Percentiles rank a stretch among this genome's conserved stretches.
These are phyloP conservation scores for Deinandra increscens DNA, from an alignment of 129 eudicot genomes.

Conservation along the genomic window DNA sequence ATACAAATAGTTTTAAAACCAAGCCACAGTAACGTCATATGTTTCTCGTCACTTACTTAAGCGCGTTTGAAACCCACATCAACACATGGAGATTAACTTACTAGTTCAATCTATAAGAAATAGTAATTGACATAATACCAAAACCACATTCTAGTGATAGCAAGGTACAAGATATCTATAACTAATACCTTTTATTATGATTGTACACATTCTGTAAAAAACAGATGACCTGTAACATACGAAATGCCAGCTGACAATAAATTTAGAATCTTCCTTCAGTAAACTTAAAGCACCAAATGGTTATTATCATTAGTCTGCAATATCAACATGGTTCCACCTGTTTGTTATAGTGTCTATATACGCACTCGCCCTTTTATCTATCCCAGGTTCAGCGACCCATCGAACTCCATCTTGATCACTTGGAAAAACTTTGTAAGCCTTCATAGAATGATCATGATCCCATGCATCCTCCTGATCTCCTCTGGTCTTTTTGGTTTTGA, in stretches of 20 bases:
- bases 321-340: slow-evolving; percentile 40
- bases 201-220: not conserved
- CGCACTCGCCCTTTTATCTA: slow-evolving; percentile 36
- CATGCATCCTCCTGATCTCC: slow-evolving; percentile 19
- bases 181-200: slow-evolving; percentile 3
- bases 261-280: not conserved
- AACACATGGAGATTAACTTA: too few species aligned
- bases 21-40: too few species aligned
- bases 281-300: not conserved
- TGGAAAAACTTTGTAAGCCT: slow-evolving; percentile 30
- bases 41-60: too few species aligned
- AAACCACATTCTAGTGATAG: not conserved
- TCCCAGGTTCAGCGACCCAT: slow-evolving; percentile 43
- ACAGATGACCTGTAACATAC: not conserved
- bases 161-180: not conserved
- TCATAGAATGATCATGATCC: slow-evolving; percentile 16
- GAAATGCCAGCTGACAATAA: slow-evolving; percentile 4
- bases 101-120: not conserved
- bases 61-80: too few species aligned
- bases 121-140: not conserved
- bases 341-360: slow-evolving; percentile 28
- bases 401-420: slow-evolving; percentile 44
- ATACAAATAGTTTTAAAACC: too few species aligned
- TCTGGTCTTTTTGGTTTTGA: slow-evolving; percentile 28
- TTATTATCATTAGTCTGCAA: slow-evolving; percentile 10